Evolutionary conservation across 1,139 yeast genomes (phyloP).

Genomic region (Hyphopichia burtonii): DNA sequence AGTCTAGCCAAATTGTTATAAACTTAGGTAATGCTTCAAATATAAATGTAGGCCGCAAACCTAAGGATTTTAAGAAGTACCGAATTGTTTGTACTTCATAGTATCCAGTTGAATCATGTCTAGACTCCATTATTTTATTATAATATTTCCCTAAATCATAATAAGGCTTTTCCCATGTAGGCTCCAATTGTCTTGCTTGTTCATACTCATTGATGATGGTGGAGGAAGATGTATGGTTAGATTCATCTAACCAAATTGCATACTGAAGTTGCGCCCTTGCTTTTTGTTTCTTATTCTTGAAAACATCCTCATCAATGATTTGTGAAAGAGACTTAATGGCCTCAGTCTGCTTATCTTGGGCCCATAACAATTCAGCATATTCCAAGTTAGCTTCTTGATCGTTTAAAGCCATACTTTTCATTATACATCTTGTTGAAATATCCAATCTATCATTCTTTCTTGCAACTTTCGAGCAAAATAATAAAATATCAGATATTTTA

Average conservation of each 20-base stretch:
- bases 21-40: conserved; percentile 89
- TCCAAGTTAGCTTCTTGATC: conserved; percentile 66
- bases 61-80: conserved; percentile 65
- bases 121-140: conserved; percentile 71
- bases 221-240: conserved; percentile 80
- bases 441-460: conserved; percentile 70
- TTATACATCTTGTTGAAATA: conserved; percentile 69
- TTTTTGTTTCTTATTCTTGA: conserved; percentile 16
- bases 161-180: conserved; percentile 75
- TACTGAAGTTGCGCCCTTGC: conserved; percentile 69
- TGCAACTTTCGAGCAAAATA: conserved; percentile 64
- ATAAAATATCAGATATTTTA: conserved; percentile 48
- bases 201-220: conserved; percentile 71
- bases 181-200: conserved; percentile 56
- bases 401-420: conserved; percentile 58
- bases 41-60: conserved; percentile 65
- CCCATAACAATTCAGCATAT: conserved; percentile 85
- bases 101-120: conserved; percentile 53
- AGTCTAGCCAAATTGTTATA: conserved; percentile 89
- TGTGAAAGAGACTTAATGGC: conserved; percentile 70
- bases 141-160: conserved; percentile 80
- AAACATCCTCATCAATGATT: conserved; percentile 23
- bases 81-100: conserved; percentile 65
- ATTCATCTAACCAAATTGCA: conserved; percentile 85
- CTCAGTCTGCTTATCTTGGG: conserved; percentile 82